Evolutionary conservation across 345 rosid species (phyloP).

Genomic region (Jatropha curcas): DNA sequence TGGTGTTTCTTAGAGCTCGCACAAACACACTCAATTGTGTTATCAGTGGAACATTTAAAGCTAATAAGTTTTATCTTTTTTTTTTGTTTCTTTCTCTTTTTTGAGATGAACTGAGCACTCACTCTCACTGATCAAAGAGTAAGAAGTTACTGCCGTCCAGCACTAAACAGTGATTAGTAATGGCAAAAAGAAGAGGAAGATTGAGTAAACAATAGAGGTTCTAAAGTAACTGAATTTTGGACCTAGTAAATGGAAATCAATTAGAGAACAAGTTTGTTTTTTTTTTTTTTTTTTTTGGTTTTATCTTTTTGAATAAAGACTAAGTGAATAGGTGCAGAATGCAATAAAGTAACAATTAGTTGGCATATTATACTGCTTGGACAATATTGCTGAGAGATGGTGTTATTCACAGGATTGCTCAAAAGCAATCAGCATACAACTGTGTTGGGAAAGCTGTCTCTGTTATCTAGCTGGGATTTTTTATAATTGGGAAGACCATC

Average conservation of each 20-base stretch:
- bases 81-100: too few species aligned
- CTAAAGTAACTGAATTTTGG: not conserved
- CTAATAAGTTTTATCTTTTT: too few species aligned
- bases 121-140: not conserved
- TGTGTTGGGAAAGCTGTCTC: not conserved
- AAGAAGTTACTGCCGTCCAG: not conserved
- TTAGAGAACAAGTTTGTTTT: not conserved
- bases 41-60: not conserved
- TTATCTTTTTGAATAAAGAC: not conserved
- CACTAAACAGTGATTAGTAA: not conserved
- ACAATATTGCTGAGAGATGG: not conserved
- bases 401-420: not conserved
- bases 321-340: not conserved
- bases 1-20: not conserved
- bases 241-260: too few species aligned
- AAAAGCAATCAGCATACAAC: not conserved
- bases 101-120: not conserved
- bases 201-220: not conserved
- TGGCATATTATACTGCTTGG: not conserved
- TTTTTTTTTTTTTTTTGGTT: too few species aligned
- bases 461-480: not conserved
- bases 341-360: not conserved
- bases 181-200: not conserved
- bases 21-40: not conserved
- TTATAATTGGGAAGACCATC: not conserved